These are phyloP conservation scores for Lathyrus oleraceus DNA, from an alignment of 306 rosid genomes.

Conservation along the genomic window DNA sequence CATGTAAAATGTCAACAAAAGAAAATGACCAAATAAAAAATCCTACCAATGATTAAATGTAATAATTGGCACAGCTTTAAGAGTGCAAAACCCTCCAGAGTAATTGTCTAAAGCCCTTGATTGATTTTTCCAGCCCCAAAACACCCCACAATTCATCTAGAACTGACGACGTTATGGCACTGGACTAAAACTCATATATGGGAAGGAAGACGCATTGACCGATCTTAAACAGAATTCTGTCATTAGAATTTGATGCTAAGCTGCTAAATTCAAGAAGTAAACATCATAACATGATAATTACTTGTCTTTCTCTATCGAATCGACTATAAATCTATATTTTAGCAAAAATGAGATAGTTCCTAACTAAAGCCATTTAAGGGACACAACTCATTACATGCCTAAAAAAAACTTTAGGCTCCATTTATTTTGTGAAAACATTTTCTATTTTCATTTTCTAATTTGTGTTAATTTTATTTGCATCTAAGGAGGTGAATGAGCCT, in stretches of 20 bases:
- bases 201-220: background rate
- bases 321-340: background rate
- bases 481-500: too few species aligned
- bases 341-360: background rate
- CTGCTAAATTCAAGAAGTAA: background rate
- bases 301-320: background rate
- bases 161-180: background rate
- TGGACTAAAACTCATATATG: slow-evolving; percentile 11
- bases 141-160: background rate
- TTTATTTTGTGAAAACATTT: too few species aligned
- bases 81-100: background rate
- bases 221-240: background rate
- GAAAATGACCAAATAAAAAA: background rate
- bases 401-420: background rate
- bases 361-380: background rate
- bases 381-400: background rate
- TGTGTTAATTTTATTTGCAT: too few species aligned
- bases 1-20: background rate
- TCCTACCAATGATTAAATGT: background rate
- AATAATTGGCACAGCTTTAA: background rate
- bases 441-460: too few species aligned
- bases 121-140: background rate
- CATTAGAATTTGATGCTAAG: background rate
- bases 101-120: background rate
- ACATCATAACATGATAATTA: background rate